Conservation (phyloP, 371 early-diverging fungal genomes). For the Mortierella sp. region DNA sequence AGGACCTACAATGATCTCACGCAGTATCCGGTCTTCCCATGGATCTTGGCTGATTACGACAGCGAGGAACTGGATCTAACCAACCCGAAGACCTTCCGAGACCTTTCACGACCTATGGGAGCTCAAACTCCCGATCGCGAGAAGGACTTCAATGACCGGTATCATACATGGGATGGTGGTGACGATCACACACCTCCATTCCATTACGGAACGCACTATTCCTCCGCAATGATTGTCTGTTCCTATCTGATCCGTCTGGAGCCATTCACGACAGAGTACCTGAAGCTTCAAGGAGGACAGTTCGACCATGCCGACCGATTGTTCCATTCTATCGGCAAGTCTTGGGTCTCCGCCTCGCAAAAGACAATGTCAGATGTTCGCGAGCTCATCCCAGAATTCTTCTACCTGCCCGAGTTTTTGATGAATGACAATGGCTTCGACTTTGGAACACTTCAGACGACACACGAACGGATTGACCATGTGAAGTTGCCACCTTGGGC, state of each 20-base stretch:
- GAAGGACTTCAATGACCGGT: constrained; percentile 64
- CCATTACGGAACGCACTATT: constrained; percentile 93
- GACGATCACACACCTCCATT: constrained; percentile 77
- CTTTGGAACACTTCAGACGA: constrained; percentile 76
- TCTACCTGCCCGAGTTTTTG: constrained; percentile 88
- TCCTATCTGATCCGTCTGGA: constrained; percentile 87
- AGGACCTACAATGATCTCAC: constrained; percentile 75
- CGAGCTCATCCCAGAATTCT: constrained; percentile 92
- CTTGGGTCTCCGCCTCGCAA: constrained; percentile 76
- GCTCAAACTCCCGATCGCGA: constrained; percentile 77
- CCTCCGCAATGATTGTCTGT: constrained; percentile 86
- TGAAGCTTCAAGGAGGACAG: constrained; percentile 85
- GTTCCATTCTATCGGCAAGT: constrained; percentile 73
- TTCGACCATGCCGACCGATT: constrained; percentile 88
- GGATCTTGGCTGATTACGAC: constrained; percentile 78
- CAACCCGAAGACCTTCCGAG: constrained; percentile 79
- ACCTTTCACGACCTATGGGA: constrained; percentile 88
- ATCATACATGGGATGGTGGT: constrained; percentile 65
- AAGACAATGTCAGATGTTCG: constrained; percentile 86
- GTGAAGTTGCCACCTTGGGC: constrained; percentile 91
- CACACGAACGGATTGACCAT: constrained; percentile 79
- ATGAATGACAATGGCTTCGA: constrained; percentile 87
- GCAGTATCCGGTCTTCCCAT: constrained; percentile 81
- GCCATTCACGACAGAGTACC: constrained; percentile 84
- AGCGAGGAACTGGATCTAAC: constrained; percentile 76